Percentiles rank a stretch among this genome's conserved stretches.
Evolutionary conservation across 2,329 filamentous ascomycete genomes (phyloP).

Genomic region (Spiromastix sp.): DNA sequence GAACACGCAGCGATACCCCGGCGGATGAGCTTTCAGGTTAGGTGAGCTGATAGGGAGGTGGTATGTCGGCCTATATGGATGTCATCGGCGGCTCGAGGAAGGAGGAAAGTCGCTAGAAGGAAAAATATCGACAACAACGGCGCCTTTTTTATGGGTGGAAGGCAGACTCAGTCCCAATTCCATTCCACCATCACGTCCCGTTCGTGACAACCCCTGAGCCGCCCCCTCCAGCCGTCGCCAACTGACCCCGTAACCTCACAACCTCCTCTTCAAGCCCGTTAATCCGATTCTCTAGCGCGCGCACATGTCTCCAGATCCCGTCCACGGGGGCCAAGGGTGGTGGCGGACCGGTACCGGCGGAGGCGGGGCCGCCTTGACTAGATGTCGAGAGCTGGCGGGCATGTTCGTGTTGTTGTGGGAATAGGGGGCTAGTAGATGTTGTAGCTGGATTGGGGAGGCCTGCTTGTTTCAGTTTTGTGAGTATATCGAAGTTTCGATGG

Average conservation of each 20-base stretch:
- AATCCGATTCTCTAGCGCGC: slow-evolving; percentile 22
- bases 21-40: no score
- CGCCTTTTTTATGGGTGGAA: no score
- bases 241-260: slow-evolving; percentile 18
- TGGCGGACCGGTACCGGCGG: slow-evolving; percentile 6
- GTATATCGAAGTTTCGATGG: slow-evolving; percentile 3
- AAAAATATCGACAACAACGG: no score
- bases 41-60: no score
- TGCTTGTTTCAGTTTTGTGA: slow-evolving; percentile 1
- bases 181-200: no score
- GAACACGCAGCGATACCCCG: no score
- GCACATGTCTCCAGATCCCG: slow-evolving; percentile 21
- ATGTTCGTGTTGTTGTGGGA: neutral
- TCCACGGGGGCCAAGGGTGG: slow-evolving; percentile 8
- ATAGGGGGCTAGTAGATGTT: no score
- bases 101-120: no score
- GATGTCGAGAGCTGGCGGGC: slow-evolving; percentile 5
- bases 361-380: slow-evolving; percentile 1
- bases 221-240: slow-evolving; percentile 7
- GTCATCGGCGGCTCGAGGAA: no score
- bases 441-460: slow-evolving; percentile 7
- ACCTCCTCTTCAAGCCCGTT: slow-evolving; percentile 25
- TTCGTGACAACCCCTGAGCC: no score
- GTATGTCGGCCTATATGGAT: no score
- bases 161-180: no score